A percentile compares a stretch with the other conserved stretches of the same genome.
phyloP scores from a whole-genome alignment of 768 basidiomycete genomes.

The Boletus pseudopeckii region DNA sequence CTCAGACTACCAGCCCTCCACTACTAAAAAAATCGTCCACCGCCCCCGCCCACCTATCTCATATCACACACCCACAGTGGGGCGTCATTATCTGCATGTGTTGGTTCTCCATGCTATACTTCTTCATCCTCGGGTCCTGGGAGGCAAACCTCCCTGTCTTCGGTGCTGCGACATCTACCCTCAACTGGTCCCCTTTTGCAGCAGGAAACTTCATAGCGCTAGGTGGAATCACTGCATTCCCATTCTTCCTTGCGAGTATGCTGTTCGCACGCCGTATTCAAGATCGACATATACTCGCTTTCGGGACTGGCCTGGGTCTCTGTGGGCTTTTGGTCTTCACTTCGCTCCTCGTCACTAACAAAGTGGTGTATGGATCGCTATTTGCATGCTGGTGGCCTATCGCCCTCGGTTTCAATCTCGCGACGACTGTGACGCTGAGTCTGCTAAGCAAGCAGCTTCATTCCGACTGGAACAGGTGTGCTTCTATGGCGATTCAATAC shows the following conservation, averaged over 20 bases:
- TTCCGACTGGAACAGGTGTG: constrained; percentile 53
- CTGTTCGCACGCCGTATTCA: constrained; percentile 55
- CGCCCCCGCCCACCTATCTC: constrained; percentile 8
- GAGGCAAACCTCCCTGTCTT: constrained; percentile 67
- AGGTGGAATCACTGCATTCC: constrained; percentile 57
- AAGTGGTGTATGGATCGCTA: constrained; percentile 46
- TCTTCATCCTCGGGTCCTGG: constrained; percentile 69
- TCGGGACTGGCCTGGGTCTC: constrained; percentile 49
- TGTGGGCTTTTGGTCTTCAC: constrained; percentile 51
- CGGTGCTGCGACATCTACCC: constrained; percentile 38
- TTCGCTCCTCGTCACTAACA: constrained; percentile 38
- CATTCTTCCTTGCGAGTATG: constrained; percentile 64
- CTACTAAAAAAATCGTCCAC: constrained; percentile 2
- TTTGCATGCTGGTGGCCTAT: constrained; percentile 45
- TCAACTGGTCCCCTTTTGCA: constrained; percentile 57
- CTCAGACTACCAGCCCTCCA: background rate
- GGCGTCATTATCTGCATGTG: constrained; percentile 63
- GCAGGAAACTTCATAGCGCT: constrained; percentile 71
- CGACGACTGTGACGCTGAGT: constrained; percentile 66
- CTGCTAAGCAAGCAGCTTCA: constrained; percentile 68
- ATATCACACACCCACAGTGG: constrained; percentile 37
- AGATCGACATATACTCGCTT: constrained; percentile 55
- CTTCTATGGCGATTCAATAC: constrained; percentile 59
- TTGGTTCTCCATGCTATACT: constrained; percentile 69
- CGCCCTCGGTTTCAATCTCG: constrained; percentile 69